Evolutionary conservation across 2,329 filamentous ascomycete species (phyloP), one percentile per base, ranked within the genome.

Genomic region (Arthrobotrys megalospora): DNA sequence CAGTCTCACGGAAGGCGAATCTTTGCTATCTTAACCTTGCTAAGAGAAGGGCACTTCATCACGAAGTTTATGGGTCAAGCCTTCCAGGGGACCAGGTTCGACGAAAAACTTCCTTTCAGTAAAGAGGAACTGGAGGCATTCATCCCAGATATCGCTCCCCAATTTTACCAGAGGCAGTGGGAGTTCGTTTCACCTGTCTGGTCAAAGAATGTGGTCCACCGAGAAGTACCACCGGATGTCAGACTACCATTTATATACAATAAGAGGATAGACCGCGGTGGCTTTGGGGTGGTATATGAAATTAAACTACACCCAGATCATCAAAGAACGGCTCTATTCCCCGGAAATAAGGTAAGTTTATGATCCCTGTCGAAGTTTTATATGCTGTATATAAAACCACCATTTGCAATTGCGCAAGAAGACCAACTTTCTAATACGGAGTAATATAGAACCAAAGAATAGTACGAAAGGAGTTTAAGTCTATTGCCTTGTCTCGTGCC

Each of bases 381-480:
- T 24, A 28, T 12, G 6, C 10, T 19, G 12, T 38, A 38, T 38
- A 38, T 36, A 36, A 36, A 38, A 14, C 2, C 24, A 28, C 24
- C 5, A 2, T 28, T 2, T 28, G 24, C 24, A 28, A 28, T 28
- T 28, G 24, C 24, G 2, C 5, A 28, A 28, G 24, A 34, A 7
- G 24, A 53, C 19, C 2, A 3, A 6, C 63, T 14, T 19, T 52
- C n/a, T 58, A 12, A 50, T 8, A 21, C 1, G 2, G 10, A 50
- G 10, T 12, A 19, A 19, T 12, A 24, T 14, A 70, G 65, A 16
- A 65, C 28, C 64, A 76, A 60, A 38, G 36, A 52, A 65, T 76
- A 14, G 64, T 76, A 3, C 43, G 72, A 43, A 76, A 76, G 14
- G 72, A 76, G 21, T 69, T 70, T 24, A 76, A 65, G 47, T 70